Evolutionary conservation across 208 protist genomes (phyloP).

Genomic region (Lotmaria passim): DNA sequence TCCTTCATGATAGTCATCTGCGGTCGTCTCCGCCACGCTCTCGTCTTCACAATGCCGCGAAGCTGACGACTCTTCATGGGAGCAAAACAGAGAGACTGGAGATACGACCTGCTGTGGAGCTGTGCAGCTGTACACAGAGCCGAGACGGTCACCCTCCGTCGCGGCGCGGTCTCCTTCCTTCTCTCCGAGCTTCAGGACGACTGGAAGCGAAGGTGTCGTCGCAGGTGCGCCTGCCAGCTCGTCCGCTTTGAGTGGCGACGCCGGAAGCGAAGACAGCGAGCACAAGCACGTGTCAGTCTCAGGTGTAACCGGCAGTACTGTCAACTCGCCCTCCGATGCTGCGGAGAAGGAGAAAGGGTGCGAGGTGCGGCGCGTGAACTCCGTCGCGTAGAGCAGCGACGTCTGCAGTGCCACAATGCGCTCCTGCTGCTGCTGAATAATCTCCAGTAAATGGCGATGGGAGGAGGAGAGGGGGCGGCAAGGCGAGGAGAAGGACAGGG

Average conservation of each 20-base stretch:
- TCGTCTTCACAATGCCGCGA: too few relatives aligned
- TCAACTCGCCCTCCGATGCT: too few relatives aligned
- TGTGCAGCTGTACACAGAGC: too few relatives aligned
- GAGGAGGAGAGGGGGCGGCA: not conserved
- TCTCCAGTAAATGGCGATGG: slow-evolving; percentile 12
- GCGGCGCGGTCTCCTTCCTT: too few relatives aligned
- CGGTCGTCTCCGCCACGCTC: too few relatives aligned
- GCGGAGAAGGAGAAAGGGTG: slow-evolving; percentile 10
- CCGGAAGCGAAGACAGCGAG: not conserved
- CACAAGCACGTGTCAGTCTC: not conserved
- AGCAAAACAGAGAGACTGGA: too few relatives aligned
- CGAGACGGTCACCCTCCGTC: too few relatives aligned
- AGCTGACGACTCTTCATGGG: too few relatives aligned
- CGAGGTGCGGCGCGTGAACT: slow-evolving; percentile 1
- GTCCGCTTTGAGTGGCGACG: not conserved
- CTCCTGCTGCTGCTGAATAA: slow-evolving; percentile 32
- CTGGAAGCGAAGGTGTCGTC: not conserved
- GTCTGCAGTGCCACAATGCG: slow-evolving; percentile 30
- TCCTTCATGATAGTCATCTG: too few relatives aligned
- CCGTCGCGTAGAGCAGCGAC: slow-evolving; percentile 9
- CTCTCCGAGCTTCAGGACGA: too few relatives aligned
- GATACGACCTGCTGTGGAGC: too few relatives aligned
- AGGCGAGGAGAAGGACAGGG: not conserved
- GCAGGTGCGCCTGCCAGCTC: not conserved
- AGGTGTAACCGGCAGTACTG: not conserved